Percentiles rank a stretch among this genome's conserved stretches.
These are phyloP conservation scores for Globisporangium lucens DNA, from an alignment of 352 stramenopile species.

Conservation along the genomic window DNA sequence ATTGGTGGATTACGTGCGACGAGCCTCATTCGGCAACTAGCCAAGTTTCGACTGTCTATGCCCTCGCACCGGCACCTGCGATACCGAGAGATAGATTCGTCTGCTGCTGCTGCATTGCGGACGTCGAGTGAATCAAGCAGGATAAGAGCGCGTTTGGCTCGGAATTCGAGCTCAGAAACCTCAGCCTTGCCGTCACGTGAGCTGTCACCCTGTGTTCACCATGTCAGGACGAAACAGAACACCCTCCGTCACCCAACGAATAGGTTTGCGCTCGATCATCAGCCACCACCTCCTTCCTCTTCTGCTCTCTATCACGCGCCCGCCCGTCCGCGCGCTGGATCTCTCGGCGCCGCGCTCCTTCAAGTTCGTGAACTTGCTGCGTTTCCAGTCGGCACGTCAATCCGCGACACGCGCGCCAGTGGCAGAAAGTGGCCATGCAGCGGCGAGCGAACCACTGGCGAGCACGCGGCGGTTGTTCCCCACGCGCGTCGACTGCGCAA, in stretches of 20 bases:
- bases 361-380: conserved; percentile 5
- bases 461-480: background rate
- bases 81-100: background rate
- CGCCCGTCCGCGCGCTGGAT: conserved; percentile 4
- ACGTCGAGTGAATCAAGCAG: background rate
- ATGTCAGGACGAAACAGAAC: background rate
- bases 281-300: background rate
- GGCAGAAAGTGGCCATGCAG: conserved; percentile 5
- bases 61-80: background rate
- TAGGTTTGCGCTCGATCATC: background rate
- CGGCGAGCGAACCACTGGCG: conserved; percentile 6
- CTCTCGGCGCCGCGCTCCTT: background rate
- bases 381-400: conserved; percentile 5
- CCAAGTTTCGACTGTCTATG: conserved; percentile 1
- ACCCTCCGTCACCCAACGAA: background rate
- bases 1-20: background rate
- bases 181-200: background rate
- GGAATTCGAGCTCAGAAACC: background rate
- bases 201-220: background rate
- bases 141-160: background rate
- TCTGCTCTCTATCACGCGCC: conserved; percentile 6
- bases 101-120: background rate
- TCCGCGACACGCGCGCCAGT: conserved; percentile 1
- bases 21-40: background rate
- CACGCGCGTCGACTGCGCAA: conserved; percentile 9